A percentile compares a stretch with the other conserved stretches of the same genome.
Conservation (phyloP, 192 early-diverging fungal genomes). For the Lobosporangium transversale region DNA sequence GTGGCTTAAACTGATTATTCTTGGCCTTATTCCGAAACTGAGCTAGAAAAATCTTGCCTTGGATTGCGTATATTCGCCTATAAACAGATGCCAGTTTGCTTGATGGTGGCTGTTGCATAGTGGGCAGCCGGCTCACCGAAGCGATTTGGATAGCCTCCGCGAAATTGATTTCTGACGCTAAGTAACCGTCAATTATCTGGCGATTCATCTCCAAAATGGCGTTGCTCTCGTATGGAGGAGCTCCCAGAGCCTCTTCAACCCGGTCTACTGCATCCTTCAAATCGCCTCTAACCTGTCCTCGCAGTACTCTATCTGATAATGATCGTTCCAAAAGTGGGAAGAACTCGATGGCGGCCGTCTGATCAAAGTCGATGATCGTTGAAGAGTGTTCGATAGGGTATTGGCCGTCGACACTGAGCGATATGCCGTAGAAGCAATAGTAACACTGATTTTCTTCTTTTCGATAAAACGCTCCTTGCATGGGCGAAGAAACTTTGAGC, state of each 20-base stretch:
- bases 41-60: slow-evolving; percentile 61
- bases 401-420: slow-evolving; percentile 62
- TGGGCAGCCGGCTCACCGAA: slow-evolving; percentile 19
- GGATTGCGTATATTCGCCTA: slow-evolving; percentile 65
- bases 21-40: slow-evolving; percentile 63
- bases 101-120: slow-evolving; percentile 42
- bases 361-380: slow-evolving; percentile 57
- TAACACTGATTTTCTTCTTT: slow-evolving; percentile 72
- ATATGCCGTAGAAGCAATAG: slow-evolving; percentile 70
- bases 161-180: slow-evolving; percentile 51
- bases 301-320: slow-evolving; percentile 51
- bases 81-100: slow-evolving; percentile 56
- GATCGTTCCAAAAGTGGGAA: slow-evolving; percentile 61
- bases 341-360: slow-evolving; percentile 61
- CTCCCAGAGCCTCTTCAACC: slow-evolving; percentile 59
- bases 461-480: slow-evolving; percentile 51
- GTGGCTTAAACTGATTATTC: slow-evolving; percentile 58
- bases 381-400: slow-evolving; percentile 65
- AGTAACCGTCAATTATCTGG: slow-evolving; percentile 48
- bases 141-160: slow-evolving; percentile 36
- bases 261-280: slow-evolving; percentile 70
- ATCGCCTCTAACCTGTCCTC: slow-evolving; percentile 61
- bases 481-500: slow-evolving; percentile 48
- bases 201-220: slow-evolving; percentile 47
- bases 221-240: slow-evolving; percentile 63